Percentiles rank a stretch among this genome's conserved stretches.
Evolutionary conservation across 2,329 filamentous ascomycete genomes (phyloP).

Genomic region (Apiospora marii): DNA sequence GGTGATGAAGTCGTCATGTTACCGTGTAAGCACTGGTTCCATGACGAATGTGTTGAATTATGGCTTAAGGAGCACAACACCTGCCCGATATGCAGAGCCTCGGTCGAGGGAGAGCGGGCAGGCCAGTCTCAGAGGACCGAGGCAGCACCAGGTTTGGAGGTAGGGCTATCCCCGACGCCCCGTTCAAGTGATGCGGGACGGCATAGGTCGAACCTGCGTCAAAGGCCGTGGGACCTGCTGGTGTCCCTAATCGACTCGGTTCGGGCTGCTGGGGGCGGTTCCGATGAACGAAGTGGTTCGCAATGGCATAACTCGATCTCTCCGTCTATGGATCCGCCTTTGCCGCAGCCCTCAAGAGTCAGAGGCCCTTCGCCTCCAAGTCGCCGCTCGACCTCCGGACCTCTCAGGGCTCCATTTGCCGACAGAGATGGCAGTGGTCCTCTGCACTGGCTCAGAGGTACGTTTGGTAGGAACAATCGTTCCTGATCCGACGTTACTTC

Average conservation of each 20-base stretch:
- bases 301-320: too few species aligned
- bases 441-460: slow-evolving; percentile 54
- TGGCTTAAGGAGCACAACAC: slow-evolving; percentile 94
- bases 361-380: slow-evolving; percentile 39
- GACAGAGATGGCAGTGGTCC: too few species aligned
- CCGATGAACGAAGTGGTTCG: too few species aligned
- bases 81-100: slow-evolving; percentile 80
- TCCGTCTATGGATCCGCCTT: too few species aligned
- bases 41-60: slow-evolving; percentile 78
- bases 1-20: slow-evolving; percentile 79
- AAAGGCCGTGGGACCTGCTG: slow-evolving; percentile 33
- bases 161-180: slow-evolving; percentile 30
- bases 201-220: slow-evolving; percentile 34
- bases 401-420: too few species aligned
- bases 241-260: slow-evolving; percentile 36
- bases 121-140: background rate
- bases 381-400: slow-evolving; percentile 40
- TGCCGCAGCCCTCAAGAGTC: slow-evolving; percentile 35
- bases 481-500: background rate
- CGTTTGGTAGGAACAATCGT: slow-evolving; percentile 42
- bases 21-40: slow-evolving; percentile 95
- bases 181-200: slow-evolving; percentile 31
- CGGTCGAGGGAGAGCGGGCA: slow-evolving; percentile 51
- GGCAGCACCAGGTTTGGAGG: slow-evolving; percentile 22
- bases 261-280: slow-evolving; percentile 29